Conservation (phyloP, 768 basidiomycete species). For the Boletus huronensis region DNA sequence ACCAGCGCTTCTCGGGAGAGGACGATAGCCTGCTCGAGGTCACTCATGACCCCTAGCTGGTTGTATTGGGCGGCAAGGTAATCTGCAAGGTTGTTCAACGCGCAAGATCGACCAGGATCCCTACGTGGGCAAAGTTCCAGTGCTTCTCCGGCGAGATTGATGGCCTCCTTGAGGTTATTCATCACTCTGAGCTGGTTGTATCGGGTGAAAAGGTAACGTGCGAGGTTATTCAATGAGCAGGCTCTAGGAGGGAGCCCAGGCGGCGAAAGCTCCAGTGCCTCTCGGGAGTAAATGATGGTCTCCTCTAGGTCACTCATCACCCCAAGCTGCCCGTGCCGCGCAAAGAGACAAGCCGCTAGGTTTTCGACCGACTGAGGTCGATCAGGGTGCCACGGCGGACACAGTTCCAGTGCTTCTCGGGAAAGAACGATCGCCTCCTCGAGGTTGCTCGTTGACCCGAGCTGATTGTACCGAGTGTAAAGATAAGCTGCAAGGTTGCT, state of each 20-base stretch:
- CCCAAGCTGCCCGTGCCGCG: background rate
- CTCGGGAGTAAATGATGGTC: background rate
- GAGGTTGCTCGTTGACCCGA: background rate
- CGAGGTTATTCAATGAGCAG: background rate
- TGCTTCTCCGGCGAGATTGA: background rate
- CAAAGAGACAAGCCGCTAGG: background rate
- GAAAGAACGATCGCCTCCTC: background rate
- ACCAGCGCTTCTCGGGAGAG: background rate
- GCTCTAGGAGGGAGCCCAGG: background rate
- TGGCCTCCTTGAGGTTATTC: background rate
- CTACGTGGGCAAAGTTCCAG: background rate
- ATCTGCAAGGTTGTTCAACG: background rate
- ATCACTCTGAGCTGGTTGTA: background rate
- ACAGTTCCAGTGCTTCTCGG: background rate
- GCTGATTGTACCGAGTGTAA: background rate
- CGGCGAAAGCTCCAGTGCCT: background rate
- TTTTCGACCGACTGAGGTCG: background rate
- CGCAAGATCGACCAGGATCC: background rate
- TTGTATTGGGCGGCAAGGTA: background rate
- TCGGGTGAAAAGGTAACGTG: background rate
- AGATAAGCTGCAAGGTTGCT: background rate
- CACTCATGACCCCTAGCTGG: background rate
- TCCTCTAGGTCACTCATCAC: background rate
- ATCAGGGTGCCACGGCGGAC: background rate
- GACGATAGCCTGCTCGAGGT: background rate